Base-by-base conservation (phyloP, 345 rosid genomes). In the Acer yangbiense region DNA sequence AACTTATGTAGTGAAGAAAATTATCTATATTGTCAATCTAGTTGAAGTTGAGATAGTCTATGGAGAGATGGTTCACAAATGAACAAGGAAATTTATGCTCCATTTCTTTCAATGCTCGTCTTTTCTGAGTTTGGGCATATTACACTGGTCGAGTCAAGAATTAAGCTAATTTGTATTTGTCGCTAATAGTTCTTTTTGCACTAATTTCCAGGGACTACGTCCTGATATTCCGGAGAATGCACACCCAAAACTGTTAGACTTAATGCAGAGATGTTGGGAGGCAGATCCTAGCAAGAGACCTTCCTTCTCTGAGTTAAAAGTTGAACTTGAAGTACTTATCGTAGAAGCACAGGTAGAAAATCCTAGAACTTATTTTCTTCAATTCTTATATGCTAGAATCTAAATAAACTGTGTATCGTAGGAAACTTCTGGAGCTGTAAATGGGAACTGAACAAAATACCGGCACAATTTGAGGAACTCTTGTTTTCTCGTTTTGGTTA, bases 251-350 rank as follows among this genome's bases (percentile, higher is more conserved):
- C 81, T 92, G 27, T 27, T 80, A 11, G 85, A 82, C 32, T 68
- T 90, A 86, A 92, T 92, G 93, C 87, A 84, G 82, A 85, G 88
- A 83, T 92, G 97, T 76, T 92, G 97, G 94, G 93, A 89, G 64
- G 82, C 86, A 21, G 85, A 54, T 75, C 91, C 94, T 41, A 72
- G 50, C 35, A 75, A 73, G 29, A 86, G 97, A 46, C 97, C 92
- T 17, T 68, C 91, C 55, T 89, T 92, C 79, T 78, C 89, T 2
- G 89, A 87, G 78, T 86, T 90, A 73, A 68, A 65, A 50, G 44
- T 70, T 62, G 93, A 92, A 72, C 89, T 92, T n/a, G 91, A 90
- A 78, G 71, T n/a, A 17, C 82, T 92, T 72, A 64, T 84, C 18
- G 65, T 69, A 29, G 88, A 92, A 81, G 80, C 79, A 67, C 71